These are phyloP conservation scores for Solanum ossicruentum DNA, from an alignment of 257 asterid species.

Conservation along the genomic window DNA sequence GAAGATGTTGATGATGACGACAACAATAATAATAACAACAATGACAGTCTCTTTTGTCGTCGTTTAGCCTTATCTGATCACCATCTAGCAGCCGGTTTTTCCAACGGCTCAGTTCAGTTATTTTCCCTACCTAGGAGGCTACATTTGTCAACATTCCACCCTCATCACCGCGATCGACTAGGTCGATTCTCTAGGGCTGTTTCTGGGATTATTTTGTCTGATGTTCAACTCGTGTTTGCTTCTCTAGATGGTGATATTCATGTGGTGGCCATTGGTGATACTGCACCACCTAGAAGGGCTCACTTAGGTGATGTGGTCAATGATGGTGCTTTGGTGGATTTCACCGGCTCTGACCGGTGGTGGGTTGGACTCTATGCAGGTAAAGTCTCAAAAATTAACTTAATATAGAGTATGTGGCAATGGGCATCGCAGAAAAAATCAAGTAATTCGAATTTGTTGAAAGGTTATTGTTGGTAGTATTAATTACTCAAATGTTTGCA, in stretches of 20 bases:
- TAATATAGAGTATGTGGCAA: too few species aligned
- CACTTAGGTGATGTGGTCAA: constrained; percentile 67
- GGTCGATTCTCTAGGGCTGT: constrained; percentile 57
- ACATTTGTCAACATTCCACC: constrained; percentile 43
- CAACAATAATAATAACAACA: constrained; percentile 16
- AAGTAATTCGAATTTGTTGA: too few species aligned
- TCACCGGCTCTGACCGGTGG: constrained; percentile 66
- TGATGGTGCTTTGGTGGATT: constrained; percentile 76
- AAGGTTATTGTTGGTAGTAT: background rate
- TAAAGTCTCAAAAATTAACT: background rate
- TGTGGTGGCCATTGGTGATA: constrained; percentile 15
- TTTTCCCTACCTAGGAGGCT: constrained; percentile 35
- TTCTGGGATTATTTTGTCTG: constrained; percentile 46
- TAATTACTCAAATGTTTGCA: background rate
- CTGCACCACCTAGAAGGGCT: constrained; percentile 34
- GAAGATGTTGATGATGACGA: background rate
- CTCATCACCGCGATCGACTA: constrained; percentile 48
- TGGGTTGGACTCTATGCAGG: constrained; percentile 98
- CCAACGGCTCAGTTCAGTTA: constrained; percentile 58
- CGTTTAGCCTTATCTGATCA: constrained; percentile 66
- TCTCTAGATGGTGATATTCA: constrained; percentile 71
- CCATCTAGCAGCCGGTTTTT: constrained; percentile 73
- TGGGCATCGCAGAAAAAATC: too few species aligned
- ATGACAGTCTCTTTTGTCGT: constrained; percentile 30
- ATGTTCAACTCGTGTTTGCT: constrained; percentile 39